These are phyloP conservation scores for Alnus rubra DNA, from an alignment of 306 rosid genomes.

Conservation along the genomic window DNA sequence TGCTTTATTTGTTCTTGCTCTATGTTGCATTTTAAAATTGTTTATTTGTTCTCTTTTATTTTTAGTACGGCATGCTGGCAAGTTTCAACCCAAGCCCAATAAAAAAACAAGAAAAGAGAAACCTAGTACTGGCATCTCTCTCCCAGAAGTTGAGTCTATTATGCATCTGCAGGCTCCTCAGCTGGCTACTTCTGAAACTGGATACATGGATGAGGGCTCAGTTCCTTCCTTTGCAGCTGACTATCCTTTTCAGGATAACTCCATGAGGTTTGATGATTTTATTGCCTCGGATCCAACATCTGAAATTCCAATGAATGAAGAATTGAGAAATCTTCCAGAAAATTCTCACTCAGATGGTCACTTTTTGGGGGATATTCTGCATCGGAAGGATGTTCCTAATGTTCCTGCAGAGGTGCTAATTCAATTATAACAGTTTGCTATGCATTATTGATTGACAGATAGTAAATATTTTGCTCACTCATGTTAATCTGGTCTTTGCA, in stretches of 20 bases:
- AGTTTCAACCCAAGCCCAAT: conserved; percentile 42
- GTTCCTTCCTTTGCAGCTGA: conserved; percentile 31
- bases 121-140: conserved; percentile 15
- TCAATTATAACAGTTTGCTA: conserved; percentile 10
- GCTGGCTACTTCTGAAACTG: conserved; percentile 22
- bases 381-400: conserved; percentile 39
- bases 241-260: conserved; percentile 34
- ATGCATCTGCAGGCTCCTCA: conserved; percentile 21
- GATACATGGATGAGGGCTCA: conserved; percentile 25
- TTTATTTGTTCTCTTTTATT: not conserved
- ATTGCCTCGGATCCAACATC: conserved; percentile 27
- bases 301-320: conserved; percentile 48
- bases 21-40: not conserved
- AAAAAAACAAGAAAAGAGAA: conserved; percentile 30
- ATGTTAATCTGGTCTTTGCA: conserved; percentile 20
- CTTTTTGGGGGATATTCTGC: conserved; percentile 45
- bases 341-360: conserved; percentile 27
- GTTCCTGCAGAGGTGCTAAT: conserved; percentile 38
- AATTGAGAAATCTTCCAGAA: conserved; percentile 35
- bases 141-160: conserved; percentile 32
- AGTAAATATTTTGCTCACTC: not conserved
- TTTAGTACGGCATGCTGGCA: conserved; percentile 36
- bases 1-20: conserved; percentile 7
- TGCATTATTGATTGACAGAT: not conserved
- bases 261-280: conserved; percentile 36